Evolutionary conservation across 192 early-diverging fungal genomes (phyloP), one percentile per base, ranked within the genome.

Genomic region (Rhizophagus prolifer): DNA sequence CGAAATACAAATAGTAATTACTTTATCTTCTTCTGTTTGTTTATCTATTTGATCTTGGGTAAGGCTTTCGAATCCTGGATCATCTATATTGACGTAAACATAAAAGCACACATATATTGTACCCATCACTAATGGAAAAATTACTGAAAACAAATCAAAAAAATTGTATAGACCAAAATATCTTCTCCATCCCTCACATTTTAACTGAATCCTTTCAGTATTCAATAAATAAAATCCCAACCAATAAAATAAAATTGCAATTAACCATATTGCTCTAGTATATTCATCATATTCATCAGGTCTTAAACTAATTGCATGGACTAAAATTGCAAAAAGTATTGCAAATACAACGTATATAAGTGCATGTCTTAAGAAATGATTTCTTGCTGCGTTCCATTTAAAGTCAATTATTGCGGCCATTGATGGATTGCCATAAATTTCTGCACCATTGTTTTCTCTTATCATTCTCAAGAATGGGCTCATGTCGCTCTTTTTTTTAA

Each of bases 91-190:
- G n/a, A n/a, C n/a, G n/a, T 16, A 67, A 36, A 36, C 1, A 5
- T n/a, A n/a, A 36, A 36, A 36, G 5, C 5, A 21, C 21, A 67
- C 1, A 5, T 26, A 21, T 8, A 2, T 13, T 21, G 10, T 41
- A 67, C 2, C n/a, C n/a, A n/a, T n/a, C n/a, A n/a, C n/a, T n/a
- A n/a, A n/a, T n/a, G n/a, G n/a, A n/a, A n/a, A n/a, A 10, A 67
- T n/a, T 0, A 67, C 31, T 7, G 65, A 67, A 7, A 23, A 30
- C 19, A 67, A n/a, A 67, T 67, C 65, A 38, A 67, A 67, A 5
- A 67, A 41, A 67, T 38, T 67, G 38, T 67, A 67, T 41, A 67
- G 19, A 16, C 34, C 38, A 21, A 36, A 16, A 67, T 67, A 67
- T 67, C 34, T 34, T 19, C 4, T 3, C 5, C 12, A 67, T 21